Conservation (phyloP, 2,329 filamentous ascomycete species). For the Exophiala xenobiotica region DNA sequence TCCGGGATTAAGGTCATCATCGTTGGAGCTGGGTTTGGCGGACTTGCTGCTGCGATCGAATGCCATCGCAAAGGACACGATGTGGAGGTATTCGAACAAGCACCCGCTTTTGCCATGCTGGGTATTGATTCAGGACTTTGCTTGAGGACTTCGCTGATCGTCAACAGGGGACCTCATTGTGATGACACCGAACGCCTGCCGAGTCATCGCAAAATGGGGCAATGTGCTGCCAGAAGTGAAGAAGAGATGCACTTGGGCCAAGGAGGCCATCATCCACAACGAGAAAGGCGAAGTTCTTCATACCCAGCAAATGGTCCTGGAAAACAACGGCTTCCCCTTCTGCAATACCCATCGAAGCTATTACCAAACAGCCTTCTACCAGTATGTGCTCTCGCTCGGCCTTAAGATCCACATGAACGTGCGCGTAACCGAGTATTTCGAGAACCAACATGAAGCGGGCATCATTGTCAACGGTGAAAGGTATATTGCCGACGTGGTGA, state of each 20-base stretch:
- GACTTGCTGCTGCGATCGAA: conserved; percentile 12
- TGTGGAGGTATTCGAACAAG: neutral
- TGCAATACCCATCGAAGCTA: neutral
- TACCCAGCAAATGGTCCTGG: neutral
- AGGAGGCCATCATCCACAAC: neutral
- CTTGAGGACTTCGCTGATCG: neutral
- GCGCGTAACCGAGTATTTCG: neutral
- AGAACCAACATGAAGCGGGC: neutral
- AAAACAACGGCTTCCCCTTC: neutral
- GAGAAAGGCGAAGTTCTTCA: neutral
- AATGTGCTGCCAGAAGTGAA: neutral
- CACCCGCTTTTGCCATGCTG: neutral
- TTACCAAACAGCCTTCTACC: neutral
- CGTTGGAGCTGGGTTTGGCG: conserved; percentile 25
- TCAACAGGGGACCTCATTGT: neutral
- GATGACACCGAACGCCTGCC: neutral
- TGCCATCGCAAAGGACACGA: neutral
- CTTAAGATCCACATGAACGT: neutral
- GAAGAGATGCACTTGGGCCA: neutral
- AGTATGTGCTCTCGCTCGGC: neutral
- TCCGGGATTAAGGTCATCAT: conserved; percentile 22
- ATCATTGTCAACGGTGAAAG: neutral
- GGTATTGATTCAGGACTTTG: neutral
- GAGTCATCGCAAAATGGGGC: neutral
- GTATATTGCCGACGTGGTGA: neutral